Evolutionary conservation across 2,329 filamentous ascomycete genomes (phyloP), one percentile per base, ranked within the genome.

Genomic region (Apiospora kogelbergensis): DNA sequence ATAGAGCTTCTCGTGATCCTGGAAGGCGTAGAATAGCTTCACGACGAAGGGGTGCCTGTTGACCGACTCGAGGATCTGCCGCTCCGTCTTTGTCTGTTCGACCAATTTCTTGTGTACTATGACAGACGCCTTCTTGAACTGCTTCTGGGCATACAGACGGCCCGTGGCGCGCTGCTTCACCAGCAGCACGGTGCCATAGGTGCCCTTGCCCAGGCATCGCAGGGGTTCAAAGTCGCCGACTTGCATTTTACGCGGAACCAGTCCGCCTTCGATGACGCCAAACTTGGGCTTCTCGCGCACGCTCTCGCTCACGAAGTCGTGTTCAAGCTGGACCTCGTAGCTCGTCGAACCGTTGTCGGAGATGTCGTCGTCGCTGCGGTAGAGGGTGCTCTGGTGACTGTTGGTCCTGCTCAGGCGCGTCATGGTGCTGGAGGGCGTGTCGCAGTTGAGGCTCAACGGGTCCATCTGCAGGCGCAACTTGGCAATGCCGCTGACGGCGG

Each of bases 1-100:
- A 78, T 99, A 99, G 42, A 99, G 89, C 83, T 97, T 98, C 84
- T 98, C 95, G 74, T 94, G 94, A 77, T 99, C 96, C 81, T 99
- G 96, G 81, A 99, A 99, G 26, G 96, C 96, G 77, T 99, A 99
- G 82, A 93, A 99, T 22, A 99, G 88, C 82, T 98, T 98, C 73
- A 99, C 96, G 64, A 99, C 95, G 78, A 99, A 99, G 0, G 96
- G 95, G 80, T 99, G 96, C 42, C 95, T 89, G 81, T 97, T 98
- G 80, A 99, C 93, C 70, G 93, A 97, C 83, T 99, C 96, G 66
- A 99, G 86, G 68, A 99, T 97, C 75, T 91, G 91, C 65, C 96
- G 92, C 83, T 99, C 96, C 2, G 95, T 98, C 85, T 97, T 97
- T 69, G 96, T 98, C 83, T 98, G 96, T 82, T 98, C 95, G 66